Conservation (phyloP, 176 grass and related monocot genomes). For the Eremochloa ophiuroides region DNA sequence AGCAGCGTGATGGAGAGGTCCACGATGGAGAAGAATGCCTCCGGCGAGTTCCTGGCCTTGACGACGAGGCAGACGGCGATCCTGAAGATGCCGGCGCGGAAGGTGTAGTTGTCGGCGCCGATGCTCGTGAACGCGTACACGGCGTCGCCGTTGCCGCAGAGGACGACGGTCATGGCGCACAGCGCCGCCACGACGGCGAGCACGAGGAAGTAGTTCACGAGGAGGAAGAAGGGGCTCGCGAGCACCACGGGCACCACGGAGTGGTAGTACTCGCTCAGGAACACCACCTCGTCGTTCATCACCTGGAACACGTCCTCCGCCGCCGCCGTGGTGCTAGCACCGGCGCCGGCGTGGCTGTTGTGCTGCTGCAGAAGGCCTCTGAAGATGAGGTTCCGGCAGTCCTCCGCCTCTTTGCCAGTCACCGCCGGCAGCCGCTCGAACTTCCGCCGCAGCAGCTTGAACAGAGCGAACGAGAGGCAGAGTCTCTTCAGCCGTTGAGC, state of each 20-base stretch:
- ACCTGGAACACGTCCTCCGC: constrained; percentile 4
- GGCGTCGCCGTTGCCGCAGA: not conserved
- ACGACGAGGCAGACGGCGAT: not conserved
- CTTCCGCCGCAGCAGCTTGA: not conserved
- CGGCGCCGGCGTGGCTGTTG: not conserved
- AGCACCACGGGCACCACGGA: not conserved
- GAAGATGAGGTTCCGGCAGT: not conserved
- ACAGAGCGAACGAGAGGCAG: constrained; percentile 16
- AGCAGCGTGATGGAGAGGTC: not conserved
- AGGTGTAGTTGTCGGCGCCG: not conserved
- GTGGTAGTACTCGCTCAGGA: constrained; percentile 22
- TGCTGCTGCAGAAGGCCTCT: not conserved
- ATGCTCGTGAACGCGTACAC: not conserved
- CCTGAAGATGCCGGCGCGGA: not conserved
- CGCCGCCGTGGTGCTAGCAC: no score
- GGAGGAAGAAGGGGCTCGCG: not conserved
- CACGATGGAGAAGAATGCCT: not conserved
- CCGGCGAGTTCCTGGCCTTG: not conserved
- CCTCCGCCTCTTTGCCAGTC: not conserved
- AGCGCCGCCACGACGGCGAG: not conserved
- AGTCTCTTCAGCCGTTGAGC: not conserved
- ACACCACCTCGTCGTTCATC: constrained; percentile 6
- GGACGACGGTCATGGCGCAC: not conserved
- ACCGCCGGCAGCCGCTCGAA: not conserved
- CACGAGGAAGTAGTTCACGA: not conserved